Percentiles rank a stretch among this genome's conserved stretches.
Evolutionary conservation across 129 eudicot species (phyloP).

Genomic region (Pseudognaphalium luteoalbum): DNA sequence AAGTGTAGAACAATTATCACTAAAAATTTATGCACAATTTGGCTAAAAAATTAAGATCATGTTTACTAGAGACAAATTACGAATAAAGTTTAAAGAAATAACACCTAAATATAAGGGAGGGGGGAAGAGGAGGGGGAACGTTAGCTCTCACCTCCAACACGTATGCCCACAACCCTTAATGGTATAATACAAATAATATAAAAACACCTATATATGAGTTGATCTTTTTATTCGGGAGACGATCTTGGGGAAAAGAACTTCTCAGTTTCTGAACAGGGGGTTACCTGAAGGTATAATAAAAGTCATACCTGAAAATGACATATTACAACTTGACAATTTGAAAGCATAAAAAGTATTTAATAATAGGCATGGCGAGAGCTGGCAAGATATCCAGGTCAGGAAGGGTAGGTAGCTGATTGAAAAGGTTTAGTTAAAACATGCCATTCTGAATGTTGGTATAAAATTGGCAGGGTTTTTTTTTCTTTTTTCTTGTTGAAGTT

Average conservation of each 20-base stretch:
- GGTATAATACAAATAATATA: conserved; percentile 19
- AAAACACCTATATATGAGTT: conserved; percentile 27
- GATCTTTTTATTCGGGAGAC: conserved; percentile 20
- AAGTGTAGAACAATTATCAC: neutral
- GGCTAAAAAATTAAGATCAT: neutral
- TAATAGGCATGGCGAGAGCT: neutral
- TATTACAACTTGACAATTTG: conserved; percentile 23
- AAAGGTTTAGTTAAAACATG: neutral
- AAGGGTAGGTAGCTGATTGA: neutral
- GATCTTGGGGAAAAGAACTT: conserved; percentile 25
- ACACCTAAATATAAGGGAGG: conserved; percentile 17
- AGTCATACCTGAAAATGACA: conserved; percentile 38
- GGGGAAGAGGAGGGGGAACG: neutral
- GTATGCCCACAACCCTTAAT: conserved; percentile 10
- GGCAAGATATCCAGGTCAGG: neutral
- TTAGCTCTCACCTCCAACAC: conserved; percentile 14
- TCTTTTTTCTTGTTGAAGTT: too few relatives aligned
- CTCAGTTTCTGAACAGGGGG: conserved; percentile 24
- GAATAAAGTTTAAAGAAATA: neutral
- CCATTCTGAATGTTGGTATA: too few relatives aligned
- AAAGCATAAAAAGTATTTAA: neutral
- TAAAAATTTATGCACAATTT: conserved; percentile 13
- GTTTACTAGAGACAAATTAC: conserved; percentile 6
- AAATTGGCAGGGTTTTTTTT: too few relatives aligned
- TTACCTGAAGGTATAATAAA: conserved; percentile 33